Evolutionary conservation across 2,329 filamentous ascomycete genomes (phyloP), one percentile per base, ranked within the genome.

Genomic region (Penicillium frequentans): DNA sequence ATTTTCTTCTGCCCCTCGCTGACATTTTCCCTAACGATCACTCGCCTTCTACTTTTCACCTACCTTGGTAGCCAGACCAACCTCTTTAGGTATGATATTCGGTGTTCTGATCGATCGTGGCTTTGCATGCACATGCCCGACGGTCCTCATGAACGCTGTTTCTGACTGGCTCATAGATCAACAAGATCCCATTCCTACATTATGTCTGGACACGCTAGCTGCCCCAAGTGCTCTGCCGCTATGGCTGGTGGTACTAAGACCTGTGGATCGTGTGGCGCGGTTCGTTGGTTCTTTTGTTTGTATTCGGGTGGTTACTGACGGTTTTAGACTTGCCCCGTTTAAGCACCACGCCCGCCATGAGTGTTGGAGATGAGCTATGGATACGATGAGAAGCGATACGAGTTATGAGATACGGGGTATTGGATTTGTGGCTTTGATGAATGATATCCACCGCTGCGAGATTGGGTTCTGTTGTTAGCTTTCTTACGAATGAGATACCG

Each of bases 201-300:
- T 33, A 67, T 67, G 64, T 60, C 62, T 49, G 63, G 57, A 52
- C 64, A 66, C 62, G 29, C 62, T 49, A 24, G 47, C 46, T 67
- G 64, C 59, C 64, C 64, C 42, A 67, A 65, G 58, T 67, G 64
- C 46, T 54, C 59, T 58, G 49, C 56, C 42, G 42, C 62, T 21
- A 42, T 60, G 42, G 21, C 26, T 10, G 58, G 62, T 24, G 26
- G 55, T 26, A 35, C 33, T 24, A 67, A 67, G 64, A 66, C 43
- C 56, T 67, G 64, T 43, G 56, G 64, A 24, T 58, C 64, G 16
- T 67, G 64, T 37, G 64, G 64, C 51, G 63, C 64, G 49, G 64
- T 67, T 43, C 37, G 64, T 67, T 33, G 26, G 43, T 21, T 19
- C 8, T 7, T 27, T 2, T 35, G 10, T 2, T 21, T 4, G 46